Conservation (phyloP, 2,329 filamentous ascomycete genomes). For the Aspergillus sp. region DNA sequence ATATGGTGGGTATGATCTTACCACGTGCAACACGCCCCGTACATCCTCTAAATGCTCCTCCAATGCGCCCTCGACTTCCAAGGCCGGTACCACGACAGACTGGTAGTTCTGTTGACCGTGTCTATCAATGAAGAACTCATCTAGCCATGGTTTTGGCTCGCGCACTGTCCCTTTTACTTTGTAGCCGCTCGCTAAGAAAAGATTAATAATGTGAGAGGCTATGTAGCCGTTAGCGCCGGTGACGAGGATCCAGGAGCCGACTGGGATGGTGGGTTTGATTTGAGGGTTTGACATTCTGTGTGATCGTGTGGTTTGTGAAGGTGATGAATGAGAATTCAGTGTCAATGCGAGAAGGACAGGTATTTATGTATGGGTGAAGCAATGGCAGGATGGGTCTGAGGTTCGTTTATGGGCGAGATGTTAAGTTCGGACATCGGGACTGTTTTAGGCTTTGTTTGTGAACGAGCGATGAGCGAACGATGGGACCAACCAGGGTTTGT, state of each 20-base stretch:
- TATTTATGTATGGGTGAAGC: no score
- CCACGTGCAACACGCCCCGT: background rate
- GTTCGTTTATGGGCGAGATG: no score
- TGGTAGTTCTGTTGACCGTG: constrained; percentile 2
- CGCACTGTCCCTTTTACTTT: constrained; percentile 47
- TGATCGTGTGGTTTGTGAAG: background rate
- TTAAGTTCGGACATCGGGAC: no score
- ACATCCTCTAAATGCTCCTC: background rate
- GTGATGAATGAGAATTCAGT: no score
- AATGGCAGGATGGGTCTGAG: no score
- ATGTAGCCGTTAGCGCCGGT: constrained; percentile 49
- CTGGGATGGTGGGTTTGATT: constrained; percentile 9
- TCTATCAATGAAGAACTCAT: constrained; percentile 25
- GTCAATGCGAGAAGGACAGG: no score
- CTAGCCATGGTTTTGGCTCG: constrained; percentile 32
- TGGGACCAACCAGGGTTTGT: background rate
- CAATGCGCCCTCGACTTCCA: background rate
- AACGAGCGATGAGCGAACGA: background rate
- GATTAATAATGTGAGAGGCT: constrained; percentile 39
- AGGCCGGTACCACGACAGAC: background rate
- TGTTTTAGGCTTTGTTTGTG: background rate
- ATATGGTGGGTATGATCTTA: background rate
- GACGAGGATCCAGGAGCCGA: constrained; percentile 36
- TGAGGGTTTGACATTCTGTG: background rate
- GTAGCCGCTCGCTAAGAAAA: constrained; percentile 43